These are phyloP conservation scores for Edaphochlamys debaryana DNA, from an alignment of 139 green algal genomes.

Conservation along the genomic window DNA sequence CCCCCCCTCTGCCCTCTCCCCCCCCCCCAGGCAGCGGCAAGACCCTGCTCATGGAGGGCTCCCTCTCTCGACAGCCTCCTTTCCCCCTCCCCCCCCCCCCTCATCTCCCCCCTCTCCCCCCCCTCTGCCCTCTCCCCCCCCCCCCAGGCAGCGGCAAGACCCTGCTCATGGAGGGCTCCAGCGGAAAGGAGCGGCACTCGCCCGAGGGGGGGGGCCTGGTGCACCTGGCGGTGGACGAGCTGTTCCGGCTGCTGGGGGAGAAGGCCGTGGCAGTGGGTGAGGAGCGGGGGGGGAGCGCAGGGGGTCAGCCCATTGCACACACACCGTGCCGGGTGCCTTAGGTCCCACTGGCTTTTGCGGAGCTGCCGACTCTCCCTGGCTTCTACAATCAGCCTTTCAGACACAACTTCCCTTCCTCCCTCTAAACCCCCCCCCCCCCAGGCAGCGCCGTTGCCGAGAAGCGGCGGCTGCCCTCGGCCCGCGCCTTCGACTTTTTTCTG, in stretches of 20 bases:
- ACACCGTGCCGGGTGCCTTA: no score
- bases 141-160: slow-evolving; percentile 66
- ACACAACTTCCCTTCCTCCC: no score
- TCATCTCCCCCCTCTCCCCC: background rate
- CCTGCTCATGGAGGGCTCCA: slow-evolving; percentile 61
- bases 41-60: no score
- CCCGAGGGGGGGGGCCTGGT: slow-evolving; percentile 63
- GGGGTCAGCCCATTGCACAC: no score
- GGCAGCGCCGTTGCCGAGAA: slow-evolving; percentile 47
- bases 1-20: no score
- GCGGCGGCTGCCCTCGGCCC: slow-evolving; percentile 55
- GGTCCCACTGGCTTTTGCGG: no score
- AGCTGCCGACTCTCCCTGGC: no score
- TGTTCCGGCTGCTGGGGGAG: slow-evolving; percentile 70
- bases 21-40: no score
- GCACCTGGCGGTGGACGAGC: slow-evolving; percentile 54
- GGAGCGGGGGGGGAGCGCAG: no score
- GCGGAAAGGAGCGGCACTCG: slow-evolving; percentile 9
- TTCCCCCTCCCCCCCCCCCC: no score
- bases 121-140: background rate
- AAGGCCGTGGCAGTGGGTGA: slow-evolving; percentile 68
- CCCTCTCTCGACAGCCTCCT: no score
- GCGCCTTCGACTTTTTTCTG: slow-evolving; percentile 74
- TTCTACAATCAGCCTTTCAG: no score
- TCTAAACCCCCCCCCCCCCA: background rate